Conservation (phyloP, 805 yeast species). For the Wickerhamomyces bisporus region DNA sequence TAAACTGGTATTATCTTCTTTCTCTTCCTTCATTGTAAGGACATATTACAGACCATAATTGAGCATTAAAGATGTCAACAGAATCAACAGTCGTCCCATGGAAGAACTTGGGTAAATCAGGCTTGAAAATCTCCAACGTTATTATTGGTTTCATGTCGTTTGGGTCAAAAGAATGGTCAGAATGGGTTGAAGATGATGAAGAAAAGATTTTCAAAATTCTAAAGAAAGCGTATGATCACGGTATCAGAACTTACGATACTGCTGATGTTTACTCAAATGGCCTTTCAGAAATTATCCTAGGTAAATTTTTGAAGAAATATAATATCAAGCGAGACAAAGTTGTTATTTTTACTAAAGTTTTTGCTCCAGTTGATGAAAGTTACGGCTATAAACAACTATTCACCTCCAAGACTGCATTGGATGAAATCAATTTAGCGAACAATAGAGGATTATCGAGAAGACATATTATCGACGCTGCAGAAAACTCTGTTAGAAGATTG, state of each 20-base stretch:
- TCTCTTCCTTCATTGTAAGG: too few species aligned
- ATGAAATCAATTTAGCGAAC: slow-evolving; percentile 19
- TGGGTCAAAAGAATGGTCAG: slow-evolving; percentile 37
- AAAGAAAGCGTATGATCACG: slow-evolving; percentile 39
- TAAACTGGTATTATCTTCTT: too few species aligned
- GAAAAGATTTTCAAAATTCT: slow-evolving; percentile 35
- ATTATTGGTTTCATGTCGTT: slow-evolving; percentile 50
- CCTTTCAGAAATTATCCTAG: slow-evolving; percentile 40
- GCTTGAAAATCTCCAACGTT: slow-evolving; percentile 40
- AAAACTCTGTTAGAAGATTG: slow-evolving; percentile 34
- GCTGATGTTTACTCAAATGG: slow-evolving; percentile 44
- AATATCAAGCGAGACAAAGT: slow-evolving; percentile 45
- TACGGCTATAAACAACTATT: slow-evolving; percentile 6
- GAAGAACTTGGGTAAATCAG: slow-evolving; percentile 34
- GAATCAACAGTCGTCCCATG: background rate
- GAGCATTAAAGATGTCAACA: background rate
- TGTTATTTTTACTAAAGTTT: slow-evolving; percentile 45
- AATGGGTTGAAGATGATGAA: slow-evolving; percentile 42
- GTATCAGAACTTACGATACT: slow-evolving; percentile 43
- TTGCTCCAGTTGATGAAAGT: slow-evolving; percentile 26
- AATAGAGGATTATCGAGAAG: slow-evolving; percentile 37
- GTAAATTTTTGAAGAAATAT: slow-evolving; percentile 45
- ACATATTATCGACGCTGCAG: slow-evolving; percentile 41
- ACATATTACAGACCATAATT: too few species aligned
- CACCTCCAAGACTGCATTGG: background rate